phyloP scores from a whole-genome alignment of 495 filamentous ascomycete genomes.

The Articulospora tetracladia region DNA sequence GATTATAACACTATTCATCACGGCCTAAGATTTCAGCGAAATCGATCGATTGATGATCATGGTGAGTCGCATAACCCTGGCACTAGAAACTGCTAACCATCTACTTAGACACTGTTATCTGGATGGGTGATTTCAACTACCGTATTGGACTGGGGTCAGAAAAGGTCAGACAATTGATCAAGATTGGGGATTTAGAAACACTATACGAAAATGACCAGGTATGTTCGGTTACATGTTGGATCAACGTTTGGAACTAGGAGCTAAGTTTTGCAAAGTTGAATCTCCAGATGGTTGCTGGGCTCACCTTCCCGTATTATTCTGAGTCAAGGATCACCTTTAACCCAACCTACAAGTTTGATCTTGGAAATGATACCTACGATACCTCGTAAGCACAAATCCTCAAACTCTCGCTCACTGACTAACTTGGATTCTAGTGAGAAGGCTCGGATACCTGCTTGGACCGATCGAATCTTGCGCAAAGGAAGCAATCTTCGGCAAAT shows the following conservation, averaged over 20 bases:
- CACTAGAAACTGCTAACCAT: neutral
- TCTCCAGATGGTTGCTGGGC: constrained; percentile 90
- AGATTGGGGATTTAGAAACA: constrained; percentile 64
- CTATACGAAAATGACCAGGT: constrained; percentile 94
- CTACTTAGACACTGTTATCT: constrained; percentile 68
- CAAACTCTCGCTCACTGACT: constrained; percentile 25
- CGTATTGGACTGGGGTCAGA: constrained; percentile 84
- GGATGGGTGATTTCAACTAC: constrained; percentile 99
- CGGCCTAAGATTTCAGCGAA: constrained; percentile 86
- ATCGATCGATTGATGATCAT: constrained; percentile 85
- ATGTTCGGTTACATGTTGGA: constrained; percentile 18
- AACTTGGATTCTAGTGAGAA: constrained; percentile 58
- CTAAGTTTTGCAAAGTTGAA: constrained; percentile 55
- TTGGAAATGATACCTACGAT: constrained; percentile 84
- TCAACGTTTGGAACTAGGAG: neutral
- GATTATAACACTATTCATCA: constrained; percentile 85
- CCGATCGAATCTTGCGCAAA: constrained; percentile 85
- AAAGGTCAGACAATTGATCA: constrained; percentile 68
- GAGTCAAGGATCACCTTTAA: constrained; percentile 80
- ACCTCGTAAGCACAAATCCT: constrained; percentile 59
- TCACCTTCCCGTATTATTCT: constrained; percentile 85
- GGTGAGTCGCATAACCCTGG: constrained; percentile 25
- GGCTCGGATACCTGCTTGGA: constrained; percentile 93
- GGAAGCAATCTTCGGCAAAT: constrained; percentile 78
- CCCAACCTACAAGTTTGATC: constrained; percentile 94